Conservation (phyloP, 495 filamentous ascomycete genomes). For the Penicillium cinerascens region DNA sequence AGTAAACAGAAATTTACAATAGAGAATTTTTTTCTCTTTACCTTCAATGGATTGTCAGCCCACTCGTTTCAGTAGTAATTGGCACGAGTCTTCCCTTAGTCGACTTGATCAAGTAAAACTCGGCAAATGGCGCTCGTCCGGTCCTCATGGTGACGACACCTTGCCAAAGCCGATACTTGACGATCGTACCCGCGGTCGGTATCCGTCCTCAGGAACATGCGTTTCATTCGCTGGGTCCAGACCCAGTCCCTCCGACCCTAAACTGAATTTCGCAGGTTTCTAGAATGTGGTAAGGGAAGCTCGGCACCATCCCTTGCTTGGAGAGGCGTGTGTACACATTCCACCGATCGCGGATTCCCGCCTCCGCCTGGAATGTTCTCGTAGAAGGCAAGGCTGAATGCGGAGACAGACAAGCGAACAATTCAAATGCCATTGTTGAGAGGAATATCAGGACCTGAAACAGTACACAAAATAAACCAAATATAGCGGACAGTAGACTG, state of each 20-base stretch:
- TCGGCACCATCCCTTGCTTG: background rate
- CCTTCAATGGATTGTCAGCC: background rate
- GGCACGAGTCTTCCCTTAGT: background rate
- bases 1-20: constrained; percentile 6
- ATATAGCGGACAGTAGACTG: background rate
- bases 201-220: constrained; percentile 15
- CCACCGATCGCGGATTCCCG: constrained; percentile 4
- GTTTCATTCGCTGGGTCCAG: constrained; percentile 19
- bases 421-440: no score
- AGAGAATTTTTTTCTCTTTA: background rate
- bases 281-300: constrained; percentile 27
- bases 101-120: background rate
- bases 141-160: background rate
- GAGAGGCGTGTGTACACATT: constrained; percentile 4
- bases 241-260: constrained; percentile 13
- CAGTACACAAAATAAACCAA: background rate
- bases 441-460: background rate
- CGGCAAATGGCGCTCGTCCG: background rate
- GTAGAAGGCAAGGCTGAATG: background rate
- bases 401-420: no score
- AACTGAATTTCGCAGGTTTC: constrained; percentile 23
- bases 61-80: constrained; percentile 3
- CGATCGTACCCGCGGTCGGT: constrained; percentile 4
- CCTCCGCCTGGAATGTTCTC: background rate
- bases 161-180: background rate